Evolutionary conservation across 1,139 yeast genomes (phyloP), one percentile per base, ranked within the genome.

Genomic region (Debaryomycetaceae sp.): DNA sequence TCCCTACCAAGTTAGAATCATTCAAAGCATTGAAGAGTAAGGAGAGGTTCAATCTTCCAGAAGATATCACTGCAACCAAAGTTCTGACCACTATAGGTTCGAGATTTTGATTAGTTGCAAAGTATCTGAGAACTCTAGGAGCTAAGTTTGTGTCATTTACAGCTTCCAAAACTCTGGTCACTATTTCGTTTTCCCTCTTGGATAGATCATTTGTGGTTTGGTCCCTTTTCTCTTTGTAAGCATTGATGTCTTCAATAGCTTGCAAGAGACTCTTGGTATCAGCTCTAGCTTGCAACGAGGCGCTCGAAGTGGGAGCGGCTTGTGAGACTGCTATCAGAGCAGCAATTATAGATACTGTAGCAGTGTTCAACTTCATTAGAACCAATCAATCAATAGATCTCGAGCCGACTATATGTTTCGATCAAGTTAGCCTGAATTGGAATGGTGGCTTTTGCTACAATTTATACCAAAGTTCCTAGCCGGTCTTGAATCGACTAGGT

Each of bases 161-260:
- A 39, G 73, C 69, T 13, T 67, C 50, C 52, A 73, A 71, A 11
- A 72, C 72, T 45, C 67, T 63, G 44, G 78, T 73, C 39, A 72
- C 77, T 49, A 73, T 65, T 46, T 61, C 57, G 49, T 66, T 65
- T 46, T 70, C 70, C 55, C 68, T 65, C 45, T 60, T 56, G 36
- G 59, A 52, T 33, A 70, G 54, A 24, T 54, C 62, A 9, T 46
- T 47, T 37, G 60, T 59, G 34, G 62, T 50, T 33, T 58, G 63
- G 42, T 66, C 71, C 55, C 76, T 67, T 53, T 68, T 68, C 14
- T 54, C 46, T 45, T 56, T 63, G 46, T 45, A 49, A 8, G 47
- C 40, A 46, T 54, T 49, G 49, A 66, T 50, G 34, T 58, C 57
- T 13, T 58, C 52, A 38, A 67, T 53, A 24, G 61, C 47, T 41